phyloP scores from a whole-genome alignment of 176 grass and related monocot species.

The Alloteropsis semialata region DNA sequence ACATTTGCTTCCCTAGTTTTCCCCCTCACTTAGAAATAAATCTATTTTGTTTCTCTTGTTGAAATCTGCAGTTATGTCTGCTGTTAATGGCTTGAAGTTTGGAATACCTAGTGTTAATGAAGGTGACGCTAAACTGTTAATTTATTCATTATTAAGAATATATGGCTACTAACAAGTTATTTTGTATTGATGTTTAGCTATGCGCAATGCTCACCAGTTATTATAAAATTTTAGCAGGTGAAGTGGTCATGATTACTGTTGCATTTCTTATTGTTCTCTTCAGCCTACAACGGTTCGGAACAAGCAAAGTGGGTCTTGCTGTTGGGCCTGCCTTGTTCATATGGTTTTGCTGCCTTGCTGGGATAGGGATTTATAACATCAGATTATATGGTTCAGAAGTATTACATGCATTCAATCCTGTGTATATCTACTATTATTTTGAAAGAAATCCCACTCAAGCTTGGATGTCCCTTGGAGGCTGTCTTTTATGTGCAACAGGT shows the following conservation, averaged over 20 bases:
- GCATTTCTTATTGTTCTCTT: constrained; percentile 86
- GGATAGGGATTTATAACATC: constrained; percentile 90
- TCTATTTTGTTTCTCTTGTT: constrained; percentile 32
- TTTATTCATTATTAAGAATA: constrained; percentile 12
- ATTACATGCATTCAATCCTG: constrained; percentile 80
- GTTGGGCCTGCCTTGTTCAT: constrained; percentile 83
- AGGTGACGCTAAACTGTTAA: constrained; percentile 42
- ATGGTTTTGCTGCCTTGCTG: constrained; percentile 95
- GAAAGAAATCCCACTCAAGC: constrained; percentile 77
- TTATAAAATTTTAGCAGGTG: constrained; percentile 54
- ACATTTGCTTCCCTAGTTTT: constrained; percentile 18
- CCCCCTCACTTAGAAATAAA: constrained; percentile 17
- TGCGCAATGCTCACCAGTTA: constrained; percentile 2
- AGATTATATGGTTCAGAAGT: constrained; percentile 73
- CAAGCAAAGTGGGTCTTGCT: constrained; percentile 88
- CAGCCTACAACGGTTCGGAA: constrained; percentile 88
- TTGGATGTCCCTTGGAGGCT: constrained; percentile 94
- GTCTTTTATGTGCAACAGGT: constrained; percentile 93
- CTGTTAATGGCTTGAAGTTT: constrained; percentile 94
- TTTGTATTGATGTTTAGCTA: not conserved
- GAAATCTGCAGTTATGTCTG: constrained; percentile 88
- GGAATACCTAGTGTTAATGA: constrained; percentile 90
- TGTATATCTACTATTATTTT: constrained; percentile 87
- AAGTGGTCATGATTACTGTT: constrained; percentile 94
- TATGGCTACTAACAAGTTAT: constrained; percentile 9